Evolutionary conservation across 257 asterid genomes (phyloP), one percentile per base, ranked within the genome.

Genomic region (Solanum dulcamara): DNA sequence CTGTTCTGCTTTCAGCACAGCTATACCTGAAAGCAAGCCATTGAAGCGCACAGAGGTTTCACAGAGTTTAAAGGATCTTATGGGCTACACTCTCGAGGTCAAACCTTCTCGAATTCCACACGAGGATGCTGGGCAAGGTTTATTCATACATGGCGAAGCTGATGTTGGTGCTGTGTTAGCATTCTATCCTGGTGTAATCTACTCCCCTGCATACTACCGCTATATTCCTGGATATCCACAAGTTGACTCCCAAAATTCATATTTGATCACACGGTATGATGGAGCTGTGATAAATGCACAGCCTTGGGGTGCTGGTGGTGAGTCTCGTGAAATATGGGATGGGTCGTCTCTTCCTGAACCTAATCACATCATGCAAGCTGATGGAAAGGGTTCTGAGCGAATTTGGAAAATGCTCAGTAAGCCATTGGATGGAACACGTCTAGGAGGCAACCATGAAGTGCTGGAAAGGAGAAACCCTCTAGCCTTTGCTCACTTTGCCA

Each of bases 201-300:
- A 93, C 88, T 93, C 97, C 22, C 99, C 99, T 0, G 99, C 98
- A 32, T 91, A 90, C 85, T 96, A 96, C 90, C 97, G 87, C 4
- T 96, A 92, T 84, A 95, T 96, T 67, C 98, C 98, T 77, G 98
- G 99, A 87, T 96, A 96, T 85, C 99, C 99, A 4, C 90, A 95
- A 88, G 97, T 96, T 32, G 97, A 95, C 88, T 80, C 92, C 84
- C 93, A 92, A 51, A 96, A 95, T 88, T 93, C 99, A 4, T 95
- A 95, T 75, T 84, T 96, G 86, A 96, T 96, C 89, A 95, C 98
- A n/a, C 91, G 98, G 88, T 96, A 95, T 84, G 99, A 96, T 38
- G 98, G 97, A n/a, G 90, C 94, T 14, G 95, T 96, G 81, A 94
- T 96, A 71, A 94, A 95, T 26, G 99, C 97, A 51, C 96, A 95